Percentiles rank a stretch among this genome's conserved stretches.
phyloP scores from a whole-genome alignment of 306 rosid genomes.

The Betula pendula region DNA sequence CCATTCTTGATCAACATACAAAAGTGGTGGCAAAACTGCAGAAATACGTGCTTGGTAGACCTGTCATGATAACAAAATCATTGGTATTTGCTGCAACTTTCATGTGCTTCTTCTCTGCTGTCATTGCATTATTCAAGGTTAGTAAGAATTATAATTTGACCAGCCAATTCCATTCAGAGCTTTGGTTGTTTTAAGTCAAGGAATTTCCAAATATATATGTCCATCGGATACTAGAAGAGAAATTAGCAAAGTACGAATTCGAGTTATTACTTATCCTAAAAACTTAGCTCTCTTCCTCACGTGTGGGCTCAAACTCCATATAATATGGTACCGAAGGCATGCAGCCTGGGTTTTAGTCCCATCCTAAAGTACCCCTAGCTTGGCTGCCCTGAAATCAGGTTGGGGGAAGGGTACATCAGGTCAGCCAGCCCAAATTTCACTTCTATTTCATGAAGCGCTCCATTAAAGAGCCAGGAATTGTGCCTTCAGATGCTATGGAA shows the following conservation, averaged over 20 bases:
- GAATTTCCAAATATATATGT: not conserved
- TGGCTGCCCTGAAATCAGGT: not conserved
- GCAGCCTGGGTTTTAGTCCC: too few relatives aligned
- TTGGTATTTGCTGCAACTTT: slow-evolving; percentile 24
- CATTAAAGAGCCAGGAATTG: not conserved
- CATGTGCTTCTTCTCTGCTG: slow-evolving; percentile 32
- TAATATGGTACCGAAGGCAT: too few relatives aligned
- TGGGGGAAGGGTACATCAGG: too few relatives aligned
- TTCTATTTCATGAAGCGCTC: too few relatives aligned
- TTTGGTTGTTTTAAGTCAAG: not conserved
- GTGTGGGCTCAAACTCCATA: too few relatives aligned
- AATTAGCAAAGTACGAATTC: too few relatives aligned
- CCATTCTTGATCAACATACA: not conserved
- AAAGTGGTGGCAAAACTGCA: slow-evolving; percentile 4
- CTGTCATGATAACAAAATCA: slow-evolving; percentile 21
- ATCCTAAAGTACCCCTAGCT: not conserved
- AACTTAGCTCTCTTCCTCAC: too few relatives aligned
- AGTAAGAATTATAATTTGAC: not conserved
- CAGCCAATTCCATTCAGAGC: not conserved
- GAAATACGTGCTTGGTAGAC: slow-evolving; percentile 26
- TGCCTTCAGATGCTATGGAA: not conserved
- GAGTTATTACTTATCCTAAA: too few relatives aligned
- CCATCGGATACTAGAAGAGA: too few relatives aligned
- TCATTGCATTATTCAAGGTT: slow-evolving; percentile 34
- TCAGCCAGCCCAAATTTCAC: too few relatives aligned